Conservation (phyloP, 257 asterid genomes). For the Petunia axillaris region DNA sequence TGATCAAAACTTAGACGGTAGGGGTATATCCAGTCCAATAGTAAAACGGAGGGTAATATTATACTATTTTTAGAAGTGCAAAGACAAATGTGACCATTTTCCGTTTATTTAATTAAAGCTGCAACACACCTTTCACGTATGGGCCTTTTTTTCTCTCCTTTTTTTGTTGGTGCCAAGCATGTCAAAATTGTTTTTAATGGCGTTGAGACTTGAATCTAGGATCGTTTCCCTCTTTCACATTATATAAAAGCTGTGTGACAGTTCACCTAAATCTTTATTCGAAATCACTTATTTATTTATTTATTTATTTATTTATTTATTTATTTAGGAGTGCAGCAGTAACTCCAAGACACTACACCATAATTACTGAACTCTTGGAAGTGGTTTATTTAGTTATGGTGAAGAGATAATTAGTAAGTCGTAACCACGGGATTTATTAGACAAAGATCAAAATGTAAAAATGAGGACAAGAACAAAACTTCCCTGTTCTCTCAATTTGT, state of each 20-base stretch:
- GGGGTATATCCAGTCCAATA: too few relatives aligned
- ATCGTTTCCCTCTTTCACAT: not conserved
- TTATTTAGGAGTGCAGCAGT: not conserved
- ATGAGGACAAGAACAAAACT: not conserved
- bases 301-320: not conserved
- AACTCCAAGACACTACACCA: not conserved
- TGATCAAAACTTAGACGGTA: too few relatives aligned
- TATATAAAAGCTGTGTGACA: not conserved
- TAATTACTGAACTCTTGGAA: not conserved
- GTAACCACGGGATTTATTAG: slow-evolving; percentile 12
- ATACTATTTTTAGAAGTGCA: too few relatives aligned
- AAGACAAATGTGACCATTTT: not conserved
- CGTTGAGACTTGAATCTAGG: not conserved
- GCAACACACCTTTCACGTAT: not conserved
- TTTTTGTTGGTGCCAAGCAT: too few relatives aligned
- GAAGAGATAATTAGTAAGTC: not conserved
- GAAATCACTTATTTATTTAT: not conserved
- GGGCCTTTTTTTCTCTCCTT: not conserved
- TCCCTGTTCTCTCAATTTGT: slow-evolving; percentile 1
- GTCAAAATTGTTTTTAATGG: too few relatives aligned
- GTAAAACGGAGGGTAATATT: too few relatives aligned
- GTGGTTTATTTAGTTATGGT: not conserved
- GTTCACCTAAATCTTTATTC: not conserved
- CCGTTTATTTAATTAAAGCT: not conserved
- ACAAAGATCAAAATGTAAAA: slow-evolving; percentile 9